phyloP scores from a whole-genome alignment of 495 filamentous ascomycete species.

The Chaetomium tenue region DNA sequence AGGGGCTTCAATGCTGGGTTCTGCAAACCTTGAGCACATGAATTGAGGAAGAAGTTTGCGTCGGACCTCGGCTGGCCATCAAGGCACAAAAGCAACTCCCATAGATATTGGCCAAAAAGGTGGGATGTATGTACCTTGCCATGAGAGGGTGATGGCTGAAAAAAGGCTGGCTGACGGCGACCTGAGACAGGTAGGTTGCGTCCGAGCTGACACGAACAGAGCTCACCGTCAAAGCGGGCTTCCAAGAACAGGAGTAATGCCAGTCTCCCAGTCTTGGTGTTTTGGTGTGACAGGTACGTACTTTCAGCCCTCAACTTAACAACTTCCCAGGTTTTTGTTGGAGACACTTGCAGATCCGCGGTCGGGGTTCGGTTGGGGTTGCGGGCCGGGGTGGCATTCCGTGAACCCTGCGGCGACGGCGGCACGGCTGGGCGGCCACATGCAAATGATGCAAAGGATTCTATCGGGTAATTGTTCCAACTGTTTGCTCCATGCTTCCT shows the following conservation, averaged over 20 bases:
- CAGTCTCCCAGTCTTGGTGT: background rate
- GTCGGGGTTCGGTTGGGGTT: background rate
- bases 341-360: background rate
- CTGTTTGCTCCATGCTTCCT: background rate
- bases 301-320: background rate
- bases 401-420: background rate
- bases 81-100: too few species aligned
- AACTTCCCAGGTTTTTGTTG: background rate
- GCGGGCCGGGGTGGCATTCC: background rate
- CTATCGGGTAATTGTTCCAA: slow-evolving; percentile 3
- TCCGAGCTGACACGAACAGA: background rate
- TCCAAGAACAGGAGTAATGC: background rate
- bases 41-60: too few species aligned
- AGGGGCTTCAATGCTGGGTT: too few species aligned
- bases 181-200: background rate
- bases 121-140: too few species aligned
- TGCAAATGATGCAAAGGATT: background rate
- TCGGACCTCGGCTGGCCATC: too few species aligned
- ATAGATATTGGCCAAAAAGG: too few species aligned
- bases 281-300: slow-evolving; percentile 7
- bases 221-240: background rate
- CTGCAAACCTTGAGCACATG: too few species aligned
- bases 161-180: background rate
- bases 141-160: too few species aligned
- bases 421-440: background rate